Conservation (phyloP, 2,329 filamentous ascomycete species). For the Botrytis aclada region DNA sequence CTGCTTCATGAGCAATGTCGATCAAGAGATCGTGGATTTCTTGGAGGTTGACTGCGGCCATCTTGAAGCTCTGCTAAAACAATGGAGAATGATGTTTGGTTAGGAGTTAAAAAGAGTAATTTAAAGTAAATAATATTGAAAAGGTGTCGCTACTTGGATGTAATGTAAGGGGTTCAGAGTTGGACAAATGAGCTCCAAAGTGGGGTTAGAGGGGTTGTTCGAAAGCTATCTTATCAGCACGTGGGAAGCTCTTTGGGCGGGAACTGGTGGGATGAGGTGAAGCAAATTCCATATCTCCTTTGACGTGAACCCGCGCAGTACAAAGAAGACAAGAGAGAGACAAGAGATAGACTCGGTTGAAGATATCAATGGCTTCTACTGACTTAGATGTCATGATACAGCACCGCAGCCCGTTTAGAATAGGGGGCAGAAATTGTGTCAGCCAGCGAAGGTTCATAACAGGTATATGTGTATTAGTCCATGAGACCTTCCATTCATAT, state of each 20-base stretch:
- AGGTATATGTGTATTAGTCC: not conserved
- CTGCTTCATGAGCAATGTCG: slow-evolving; percentile 59
- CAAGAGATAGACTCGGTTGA: not conserved
- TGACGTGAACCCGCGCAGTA: not conserved
- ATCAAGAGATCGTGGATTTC: slow-evolving; percentile 61
- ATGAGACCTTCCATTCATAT: not conserved
- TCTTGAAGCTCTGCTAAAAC: slow-evolving; percentile 31
- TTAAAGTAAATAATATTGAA: not conserved
- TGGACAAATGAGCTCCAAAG: not conserved
- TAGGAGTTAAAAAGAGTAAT: not conserved
- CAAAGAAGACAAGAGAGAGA: not conserved
- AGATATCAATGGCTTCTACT: not conserved
- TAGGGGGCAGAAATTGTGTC: not conserved
- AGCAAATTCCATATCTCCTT: not conserved
- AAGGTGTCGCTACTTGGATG: not conserved
- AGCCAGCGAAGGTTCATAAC: too few relatives aligned
- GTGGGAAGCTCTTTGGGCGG: slow-evolving; percentile 5
- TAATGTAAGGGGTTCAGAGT: not conserved
- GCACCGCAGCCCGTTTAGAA: not conserved
- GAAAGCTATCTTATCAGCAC: slow-evolving; percentile 21
- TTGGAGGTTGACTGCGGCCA: slow-evolving; percentile 58
- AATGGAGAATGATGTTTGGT: not conserved
- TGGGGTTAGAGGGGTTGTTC: slow-evolving; percentile 3
- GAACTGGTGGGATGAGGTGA: not conserved
- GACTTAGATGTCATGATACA: not conserved